Evolutionary conservation across 257 asterid genomes (phyloP).

Genomic region (Dorcoceras hygrometricum): DNA sequence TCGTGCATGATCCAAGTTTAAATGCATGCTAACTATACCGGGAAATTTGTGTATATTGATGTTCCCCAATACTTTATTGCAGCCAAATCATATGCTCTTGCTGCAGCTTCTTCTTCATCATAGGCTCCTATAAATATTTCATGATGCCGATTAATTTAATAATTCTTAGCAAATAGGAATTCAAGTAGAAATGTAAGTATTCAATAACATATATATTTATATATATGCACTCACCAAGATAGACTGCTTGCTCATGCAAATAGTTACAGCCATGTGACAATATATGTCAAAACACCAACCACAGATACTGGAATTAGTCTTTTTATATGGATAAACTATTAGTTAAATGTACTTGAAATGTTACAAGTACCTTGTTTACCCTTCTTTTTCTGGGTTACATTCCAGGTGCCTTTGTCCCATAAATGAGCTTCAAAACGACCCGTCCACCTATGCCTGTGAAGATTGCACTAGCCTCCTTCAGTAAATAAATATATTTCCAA

Average conservation of each 20-base stretch:
- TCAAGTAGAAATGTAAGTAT: not conserved
- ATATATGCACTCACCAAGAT: conserved; percentile 63
- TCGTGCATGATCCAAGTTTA: too few relatives aligned
- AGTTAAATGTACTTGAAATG: too few relatives aligned
- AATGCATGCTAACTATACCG: conserved; percentile 40
- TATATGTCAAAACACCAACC: conserved; percentile 13
- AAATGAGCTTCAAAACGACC: conserved; percentile 83
- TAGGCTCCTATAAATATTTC: conserved; percentile 50
- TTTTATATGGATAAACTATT: too few relatives aligned
- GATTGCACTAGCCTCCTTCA: too few relatives aligned
- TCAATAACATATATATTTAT: not conserved
- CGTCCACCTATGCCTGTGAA: conserved; percentile 81
- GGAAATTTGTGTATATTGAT: conserved; percentile 70
- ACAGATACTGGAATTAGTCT: conserved; percentile 21
- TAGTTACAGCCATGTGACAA: conserved; percentile 26
- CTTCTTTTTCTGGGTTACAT: conserved; percentile 77
- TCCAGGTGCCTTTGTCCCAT: conserved; percentile 91
- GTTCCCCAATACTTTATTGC: conserved; percentile 85
- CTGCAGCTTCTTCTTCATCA: conserved; percentile 87
- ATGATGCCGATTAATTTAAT: not conserved
- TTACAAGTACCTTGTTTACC: conserved; percentile 63
- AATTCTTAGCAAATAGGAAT: not conserved
- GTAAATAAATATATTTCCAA: too few relatives aligned
- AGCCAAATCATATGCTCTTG: conserved; percentile 87
- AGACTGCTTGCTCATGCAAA: conserved; percentile 44